Conservation (phyloP, 768 basidiomycete genomes). For the Cystobasidium ongulense region DNA sequence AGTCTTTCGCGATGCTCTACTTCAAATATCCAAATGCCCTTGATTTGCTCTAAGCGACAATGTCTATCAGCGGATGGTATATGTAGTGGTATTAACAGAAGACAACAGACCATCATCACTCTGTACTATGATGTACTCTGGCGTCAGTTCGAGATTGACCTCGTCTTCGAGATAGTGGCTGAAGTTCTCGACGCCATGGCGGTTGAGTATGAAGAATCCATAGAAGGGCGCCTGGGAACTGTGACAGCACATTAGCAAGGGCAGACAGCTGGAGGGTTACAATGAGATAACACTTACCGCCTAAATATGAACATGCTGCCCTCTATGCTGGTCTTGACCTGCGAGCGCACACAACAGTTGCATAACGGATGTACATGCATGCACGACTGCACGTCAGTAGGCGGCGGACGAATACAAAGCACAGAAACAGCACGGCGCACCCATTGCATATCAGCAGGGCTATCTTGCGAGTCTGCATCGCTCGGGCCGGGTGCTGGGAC, state of each 20-base stretch:
- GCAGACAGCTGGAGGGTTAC: not conserved
- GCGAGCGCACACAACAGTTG: not conserved
- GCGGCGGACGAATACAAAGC: not conserved
- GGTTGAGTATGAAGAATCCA: conserved; percentile 41
- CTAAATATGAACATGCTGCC: conserved; percentile 41
- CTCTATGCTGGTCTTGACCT: conserved; percentile 40
- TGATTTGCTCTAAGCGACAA: conserved; percentile 34
- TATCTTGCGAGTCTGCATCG: conserved; percentile 5
- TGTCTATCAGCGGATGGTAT: not conserved
- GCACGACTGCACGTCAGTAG: too few species aligned
- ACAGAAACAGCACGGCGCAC: not conserved
- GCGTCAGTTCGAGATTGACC: conserved; percentile 33
- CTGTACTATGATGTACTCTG: conserved; percentile 38
- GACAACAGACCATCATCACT: conserved; percentile 25
- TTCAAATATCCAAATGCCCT: conserved; percentile 41
- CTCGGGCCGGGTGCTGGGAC: not conserved
- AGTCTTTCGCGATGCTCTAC: conserved; percentile 35
- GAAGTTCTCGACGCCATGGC: conserved; percentile 40
- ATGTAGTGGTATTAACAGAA: not conserved
- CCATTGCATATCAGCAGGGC: conserved; percentile 26
- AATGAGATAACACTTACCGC: conserved; percentile 23
- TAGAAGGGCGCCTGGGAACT: conserved; percentile 34
- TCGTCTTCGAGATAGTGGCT: conserved; percentile 37
- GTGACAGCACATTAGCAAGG: not conserved
- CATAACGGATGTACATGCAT: not conserved